Evolutionary conservation across 805 yeast species (phyloP), one percentile per base, ranked within the genome.

Genomic region (Metschnikowia cubensis): DNA sequence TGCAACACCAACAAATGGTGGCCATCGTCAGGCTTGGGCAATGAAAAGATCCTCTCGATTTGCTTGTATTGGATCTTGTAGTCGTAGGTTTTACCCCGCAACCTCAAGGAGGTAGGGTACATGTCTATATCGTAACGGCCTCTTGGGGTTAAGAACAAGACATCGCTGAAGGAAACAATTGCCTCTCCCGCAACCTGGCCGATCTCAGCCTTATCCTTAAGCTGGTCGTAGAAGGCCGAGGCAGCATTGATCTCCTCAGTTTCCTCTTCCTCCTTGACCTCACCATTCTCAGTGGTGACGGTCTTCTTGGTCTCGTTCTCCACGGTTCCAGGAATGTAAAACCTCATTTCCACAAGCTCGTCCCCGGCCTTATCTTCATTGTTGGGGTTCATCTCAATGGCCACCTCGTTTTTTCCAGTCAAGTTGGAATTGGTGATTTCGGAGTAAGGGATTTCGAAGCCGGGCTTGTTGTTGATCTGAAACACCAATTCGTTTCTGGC

Each of bases 61-160:
- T 90, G 94, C 62, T 84, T 79, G 69, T 88, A 92, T 66, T 87
- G 96, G 52, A 94, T 80, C 71, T 92, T 94, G 77, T 94, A 95
- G 67, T 94, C 99, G 71, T 94, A 94, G 2, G 98, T 94, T 70
- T 92, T 94, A 66, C 99, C 99, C 62, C 99, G 83, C 47, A 94
- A 77, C 64, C 98, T 83, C 69, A 94, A 80, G 46, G 94, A 87
- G 31, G 82, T 80, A 34, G 88, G 84, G 69, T 88, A 94, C 84
- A 94, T 85, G 68, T 92, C 97, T 60, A 94, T 87, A 67, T 94
- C 98, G 67, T 91, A 94, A 69, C 99, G 92, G 57, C 99, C 99
- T 79, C 99, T 85, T 61, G 99, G 99, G 1, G 98, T 94, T 51
- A 94, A 81, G 77, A 94, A 89, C 65, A 92, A 77, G 3, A 91